phyloP scores from a whole-genome alignment of 441 rosid species.

The Mallotus repandus region DNA sequence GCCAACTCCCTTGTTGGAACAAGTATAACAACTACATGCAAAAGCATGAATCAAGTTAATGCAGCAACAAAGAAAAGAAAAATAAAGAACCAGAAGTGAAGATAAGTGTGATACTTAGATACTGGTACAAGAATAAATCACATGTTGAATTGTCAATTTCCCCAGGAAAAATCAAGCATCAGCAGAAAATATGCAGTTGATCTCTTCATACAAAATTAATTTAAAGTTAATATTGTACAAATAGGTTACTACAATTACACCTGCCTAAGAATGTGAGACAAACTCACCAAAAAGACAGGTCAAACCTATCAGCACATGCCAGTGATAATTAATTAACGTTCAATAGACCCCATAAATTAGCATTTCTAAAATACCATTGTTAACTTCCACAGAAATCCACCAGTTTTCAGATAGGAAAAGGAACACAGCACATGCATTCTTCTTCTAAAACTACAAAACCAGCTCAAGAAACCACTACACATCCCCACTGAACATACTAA shows the following conservation, averaged over 20 bases:
- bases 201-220: background rate
- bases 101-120: background rate
- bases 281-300: background rate
- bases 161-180: background rate
- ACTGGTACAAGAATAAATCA: background rate
- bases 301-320: background rate
- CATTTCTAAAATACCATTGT: background rate
- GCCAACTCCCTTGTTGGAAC: conserved; percentile 98
- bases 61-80: background rate
- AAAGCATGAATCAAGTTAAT: conserved; percentile 11
- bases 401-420: background rate
- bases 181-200: background rate
- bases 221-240: background rate
- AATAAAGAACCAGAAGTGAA: background rate
- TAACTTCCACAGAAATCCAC: background rate
- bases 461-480: background rate
- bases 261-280: background rate
- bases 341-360: background rate
- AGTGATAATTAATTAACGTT: background rate
- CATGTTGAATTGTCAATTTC: background rate
- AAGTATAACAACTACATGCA: conserved; percentile 75
- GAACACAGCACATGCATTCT: background rate
- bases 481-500: conserved; percentile 2
- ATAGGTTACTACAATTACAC: background rate
- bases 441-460: background rate